Conservation (phyloP, 2,329 filamentous ascomycete species). For the Diplodia corticola region DNA sequence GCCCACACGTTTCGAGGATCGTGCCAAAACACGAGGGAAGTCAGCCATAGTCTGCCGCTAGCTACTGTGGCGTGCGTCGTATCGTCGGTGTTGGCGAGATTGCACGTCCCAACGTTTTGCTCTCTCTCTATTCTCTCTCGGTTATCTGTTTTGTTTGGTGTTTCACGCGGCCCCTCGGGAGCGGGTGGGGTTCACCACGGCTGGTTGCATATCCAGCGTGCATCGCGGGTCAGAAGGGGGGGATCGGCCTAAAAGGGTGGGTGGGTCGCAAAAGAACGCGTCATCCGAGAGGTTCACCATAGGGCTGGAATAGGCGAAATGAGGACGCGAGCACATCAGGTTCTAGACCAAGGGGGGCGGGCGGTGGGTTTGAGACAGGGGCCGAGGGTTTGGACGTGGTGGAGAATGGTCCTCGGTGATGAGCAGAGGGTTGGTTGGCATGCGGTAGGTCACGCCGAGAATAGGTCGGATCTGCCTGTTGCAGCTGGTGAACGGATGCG, state of each 20-base stretch:
- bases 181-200: not conserved
- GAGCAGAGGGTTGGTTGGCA: not conserved
- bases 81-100: not conserved
- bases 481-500: not conserved
- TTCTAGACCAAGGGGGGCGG: not conserved
- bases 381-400: conserved; percentile 6
- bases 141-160: not conserved
- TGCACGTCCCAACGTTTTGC: not conserved
- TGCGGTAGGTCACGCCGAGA: not conserved
- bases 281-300: not conserved
- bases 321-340: not conserved
- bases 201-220: not conserved
- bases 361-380: conserved; percentile 10
- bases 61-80: not conserved
- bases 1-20: not conserved
- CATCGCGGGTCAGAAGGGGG: not conserved
- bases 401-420: not conserved
- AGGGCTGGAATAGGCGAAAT: conserved; percentile 20
- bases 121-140: not conserved
- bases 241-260: not conserved
- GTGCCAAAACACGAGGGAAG: conserved; percentile 7
- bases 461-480: not conserved
- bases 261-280: conserved; percentile 6
- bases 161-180: not conserved
- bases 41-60: not conserved